Percentiles rank a stretch among this genome's conserved stretches.
phyloP scores from a whole-genome alignment of 768 basidiomycete species.

The Boletus rex-veris region DNA sequence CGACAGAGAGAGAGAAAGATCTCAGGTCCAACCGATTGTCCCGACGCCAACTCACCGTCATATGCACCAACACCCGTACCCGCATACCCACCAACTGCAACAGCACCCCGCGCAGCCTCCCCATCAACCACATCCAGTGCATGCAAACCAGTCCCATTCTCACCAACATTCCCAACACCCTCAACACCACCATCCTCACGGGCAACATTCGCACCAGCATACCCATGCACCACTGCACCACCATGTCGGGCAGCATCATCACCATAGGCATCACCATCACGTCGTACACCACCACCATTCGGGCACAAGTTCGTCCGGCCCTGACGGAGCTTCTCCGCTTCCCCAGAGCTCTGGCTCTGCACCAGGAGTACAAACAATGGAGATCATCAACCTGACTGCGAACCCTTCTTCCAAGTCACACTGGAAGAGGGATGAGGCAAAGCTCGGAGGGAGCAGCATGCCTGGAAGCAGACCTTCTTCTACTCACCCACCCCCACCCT shows the following conservation, averaged over 20 bases:
- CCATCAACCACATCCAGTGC: constrained; percentile 25
- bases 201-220: constrained; percentile 34
- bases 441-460: constrained; percentile 24
- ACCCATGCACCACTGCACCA: constrained; percentile 41
- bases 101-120: constrained; percentile 18
- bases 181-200: constrained; percentile 19
- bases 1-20: constrained; percentile 31
- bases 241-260: constrained; percentile 50
- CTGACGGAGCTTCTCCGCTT: constrained; percentile 31
- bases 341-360: constrained; percentile 35
- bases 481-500: constrained; percentile 32
- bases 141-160: constrained; percentile 30
- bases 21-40: constrained; percentile 23
- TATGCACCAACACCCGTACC: constrained; percentile 31
- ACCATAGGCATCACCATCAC: constrained; percentile 39
- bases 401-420: constrained; percentile 31
- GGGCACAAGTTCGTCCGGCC: constrained; percentile 24
- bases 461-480: constrained; percentile 39
- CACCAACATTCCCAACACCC: constrained; percentile 34
- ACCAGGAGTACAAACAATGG: constrained; percentile 42
- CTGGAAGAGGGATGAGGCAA: constrained; percentile 39
- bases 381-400: constrained; percentile 48
- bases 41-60: constrained; percentile 29
- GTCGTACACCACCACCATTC: constrained; percentile 51
- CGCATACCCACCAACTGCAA: constrained; percentile 35